These are phyloP conservation scores for Somion occarium DNA, from an alignment of 1,284 basidiomycete species.

Conservation along the genomic window DNA sequence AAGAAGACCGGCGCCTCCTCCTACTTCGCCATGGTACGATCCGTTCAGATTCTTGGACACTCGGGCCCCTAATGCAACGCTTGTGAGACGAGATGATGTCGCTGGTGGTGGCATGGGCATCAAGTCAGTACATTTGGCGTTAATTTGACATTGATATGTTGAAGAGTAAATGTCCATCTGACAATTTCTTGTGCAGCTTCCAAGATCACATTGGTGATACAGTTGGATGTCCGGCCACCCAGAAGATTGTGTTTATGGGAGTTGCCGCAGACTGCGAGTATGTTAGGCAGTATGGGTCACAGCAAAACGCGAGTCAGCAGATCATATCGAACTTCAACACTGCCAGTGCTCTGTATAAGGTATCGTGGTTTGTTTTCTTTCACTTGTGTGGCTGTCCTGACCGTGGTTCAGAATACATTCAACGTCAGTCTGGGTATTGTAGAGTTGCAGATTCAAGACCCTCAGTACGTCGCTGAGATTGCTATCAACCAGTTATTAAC, in stretches of 20 bases:
- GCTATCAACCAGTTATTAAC: background rate
- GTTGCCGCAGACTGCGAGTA: conserved; percentile 90
- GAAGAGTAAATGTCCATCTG: too few relatives aligned
- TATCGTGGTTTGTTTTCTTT: conserved; percentile 18
- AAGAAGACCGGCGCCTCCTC: conserved; percentile 25
- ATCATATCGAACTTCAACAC: conserved; percentile 79
- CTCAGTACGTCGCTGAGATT: conserved; percentile 32
- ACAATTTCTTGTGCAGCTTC: conserved; percentile 54
- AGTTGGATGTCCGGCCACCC: conserved; percentile 70
- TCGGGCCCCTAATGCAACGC: conserved; percentile 22
- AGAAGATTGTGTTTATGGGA: conserved; percentile 80
- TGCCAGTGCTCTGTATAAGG: conserved; percentile 77
- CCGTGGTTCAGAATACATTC: conserved; percentile 54
- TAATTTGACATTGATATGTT: background rate
- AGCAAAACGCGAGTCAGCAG: conserved; percentile 63
- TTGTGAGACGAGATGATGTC: conserved; percentile 52
- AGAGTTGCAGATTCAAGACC: conserved; percentile 67
- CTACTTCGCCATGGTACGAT: conserved; percentile 36
- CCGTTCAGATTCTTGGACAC: conserved; percentile 32
- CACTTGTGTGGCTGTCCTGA: background rate
- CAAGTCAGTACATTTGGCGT: conserved; percentile 40
- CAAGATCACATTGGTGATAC: conserved; percentile 61
- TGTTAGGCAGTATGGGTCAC: conserved; percentile 53
- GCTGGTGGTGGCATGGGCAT: conserved; percentile 44
- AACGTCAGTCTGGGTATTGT: conserved; percentile 85